phyloP scores from a whole-genome alignment of 2,329 filamentous ascomycete species.

The Gyromitra esculenta region DNA sequence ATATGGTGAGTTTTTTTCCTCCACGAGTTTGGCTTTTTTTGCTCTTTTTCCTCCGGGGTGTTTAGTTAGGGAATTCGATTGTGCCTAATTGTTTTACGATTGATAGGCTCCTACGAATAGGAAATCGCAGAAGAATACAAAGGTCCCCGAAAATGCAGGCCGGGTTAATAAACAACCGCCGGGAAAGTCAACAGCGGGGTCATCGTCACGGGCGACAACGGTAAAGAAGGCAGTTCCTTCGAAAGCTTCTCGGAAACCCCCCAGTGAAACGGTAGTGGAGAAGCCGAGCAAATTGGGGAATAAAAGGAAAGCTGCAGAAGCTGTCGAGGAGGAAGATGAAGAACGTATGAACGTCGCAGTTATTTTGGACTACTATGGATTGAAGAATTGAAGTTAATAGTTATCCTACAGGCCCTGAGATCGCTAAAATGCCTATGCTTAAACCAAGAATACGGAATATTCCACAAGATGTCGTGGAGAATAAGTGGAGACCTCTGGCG shows the following conservation, averaged over 20 bases:
- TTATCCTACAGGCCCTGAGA: conserved; percentile 5
- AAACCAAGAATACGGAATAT: conserved; percentile 46
- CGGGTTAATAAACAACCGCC: conserved; percentile 41
- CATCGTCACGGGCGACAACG: conserved; percentile 17
- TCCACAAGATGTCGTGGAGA: conserved; percentile 41
- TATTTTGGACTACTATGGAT: background rate
- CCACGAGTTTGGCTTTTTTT: background rate
- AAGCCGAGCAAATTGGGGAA: conserved; percentile 16
- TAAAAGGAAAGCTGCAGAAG: conserved; percentile 48
- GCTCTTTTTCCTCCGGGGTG: background rate
- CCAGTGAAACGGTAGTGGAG: conserved; percentile 1
- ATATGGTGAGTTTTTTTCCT: conserved; percentile 36
- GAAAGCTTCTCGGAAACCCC: conserved; percentile 26
- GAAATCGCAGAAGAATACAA: conserved; percentile 24
- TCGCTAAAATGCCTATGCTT: conserved; percentile 47
- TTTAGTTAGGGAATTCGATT: background rate
- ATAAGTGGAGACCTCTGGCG: conserved; percentile 53
- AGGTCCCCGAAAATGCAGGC: conserved; percentile 27
- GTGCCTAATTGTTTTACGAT: conserved; percentile 13
- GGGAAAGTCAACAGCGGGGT: conserved; percentile 12
- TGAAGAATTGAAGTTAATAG: conserved; percentile 6
- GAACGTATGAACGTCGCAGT: conserved; percentile 21
- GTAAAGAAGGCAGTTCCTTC: conserved; percentile 26
- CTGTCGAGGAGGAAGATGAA: conserved; percentile 12
- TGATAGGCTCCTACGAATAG: conserved; percentile 23